Base-by-base conservation (phyloP, 345 rosid species). In the Laguncularia racemosa region DNA sequence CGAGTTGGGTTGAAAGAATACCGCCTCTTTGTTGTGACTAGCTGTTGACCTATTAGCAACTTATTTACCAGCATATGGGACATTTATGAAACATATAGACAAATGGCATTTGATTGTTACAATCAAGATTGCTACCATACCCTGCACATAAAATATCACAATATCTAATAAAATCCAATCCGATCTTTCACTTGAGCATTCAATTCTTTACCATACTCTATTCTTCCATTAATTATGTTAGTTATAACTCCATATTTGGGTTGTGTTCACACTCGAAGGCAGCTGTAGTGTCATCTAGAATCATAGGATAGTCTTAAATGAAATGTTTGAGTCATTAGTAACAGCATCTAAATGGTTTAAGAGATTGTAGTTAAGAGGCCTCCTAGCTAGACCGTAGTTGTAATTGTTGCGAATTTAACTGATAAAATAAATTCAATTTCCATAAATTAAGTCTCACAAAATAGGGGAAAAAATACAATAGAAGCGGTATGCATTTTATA, bases 301-400 rank as follows among this genome's bases (percentile, higher is more conserved):
- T 63, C 64, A 65, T 10, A 65, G 47, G 20, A 62, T 62, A 20
- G 69, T 65, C 62, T 65, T 50, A 62, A 65, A 65, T 3, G 69
- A 65, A 19, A 65, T 43, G 55, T 23, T 2, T 5, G 69, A 50
- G 45, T 65, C 58, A 0, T 55, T 57, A 0, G 48, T 60, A 12
- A 63, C 60, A 0, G 19, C 18, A 2, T 63, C 67, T 9, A 60
- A 60, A 47, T 63, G 33, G 17, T 13, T 33, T 48, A 63, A 15
- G 0, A 63, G 67, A 53, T 63, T 54, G 9, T 15, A 55, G 48
- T 33, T 46, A 16, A 63, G 47, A 38, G 59, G 60, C 26, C 45
- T 47, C 23, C 67, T 60, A 1, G 67, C 67, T 0, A 52, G 67
- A 20, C 67, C 67, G 0, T 63, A 63, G 59, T 63, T 63, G 60